Evolutionary conservation across 2,329 filamentous ascomycete species (phyloP), one percentile per base, ranked within the genome.

Genomic region (Calonectria henricotiae): DNA sequence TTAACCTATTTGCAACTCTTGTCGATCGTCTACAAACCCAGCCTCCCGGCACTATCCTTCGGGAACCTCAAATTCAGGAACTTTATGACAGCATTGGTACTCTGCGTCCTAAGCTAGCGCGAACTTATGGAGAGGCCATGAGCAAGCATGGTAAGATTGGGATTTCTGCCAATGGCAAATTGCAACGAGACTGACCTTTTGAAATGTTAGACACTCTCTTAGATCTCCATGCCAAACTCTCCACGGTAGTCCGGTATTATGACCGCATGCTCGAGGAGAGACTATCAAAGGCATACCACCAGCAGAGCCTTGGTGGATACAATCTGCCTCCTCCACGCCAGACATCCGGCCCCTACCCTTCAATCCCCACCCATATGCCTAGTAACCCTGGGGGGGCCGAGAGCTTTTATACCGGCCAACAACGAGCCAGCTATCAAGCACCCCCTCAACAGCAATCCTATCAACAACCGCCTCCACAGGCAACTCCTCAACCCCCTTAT

Each of bases 51-150:
- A 98, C 96, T 0, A 98, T 99, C 64, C 84, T 99, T n/a, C 89
- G 96, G 60, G 96, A 99, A 79, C 96, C 96, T 1, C 96, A 98
- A 80, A 98, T 99, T 62, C 96, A 99, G 82, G 96, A 99, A 83
- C 86, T 99, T 5, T 99, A 99, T 80, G 96, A 98, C 79, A 97
- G 95, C 77, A 98, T 99, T 77, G 95, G 96, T n/a, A 89, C 94
- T 17, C 85, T 99, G 72, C 90, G 96, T 61, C 96, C 96, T 1
- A 99, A 99, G 82, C 87, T 99, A 66, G 96, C 96, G 5, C 90
- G 96, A 68, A 98, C 96, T 0, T 98, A 98, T 80, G 96, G 96
- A 66, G 96, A 99, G 85, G 98, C 96, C 0, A 98, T 99, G 96
- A 98, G 96, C 89, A 99, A 99, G 83, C 96, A 98, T 82, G 95